Conservation (phyloP, 2,329 filamentous ascomycete genomes). For the Colletotrichum paranaense region DNA sequence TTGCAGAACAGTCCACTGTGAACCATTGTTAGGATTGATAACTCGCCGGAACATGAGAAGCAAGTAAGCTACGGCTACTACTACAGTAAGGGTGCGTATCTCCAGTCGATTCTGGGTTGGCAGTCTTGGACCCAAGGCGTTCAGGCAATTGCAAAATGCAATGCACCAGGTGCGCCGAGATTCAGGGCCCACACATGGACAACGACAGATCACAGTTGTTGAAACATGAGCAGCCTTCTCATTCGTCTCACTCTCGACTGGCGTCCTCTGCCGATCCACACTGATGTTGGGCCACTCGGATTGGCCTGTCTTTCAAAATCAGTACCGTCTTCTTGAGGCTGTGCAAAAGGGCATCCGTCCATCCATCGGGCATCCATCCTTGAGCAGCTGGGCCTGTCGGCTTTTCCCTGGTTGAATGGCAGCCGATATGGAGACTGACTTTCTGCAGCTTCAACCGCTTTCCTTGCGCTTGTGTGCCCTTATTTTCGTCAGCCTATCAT, state of each 20-base stretch:
- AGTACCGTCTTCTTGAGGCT: slow-evolving; percentile 22
- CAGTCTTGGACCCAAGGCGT: not conserved
- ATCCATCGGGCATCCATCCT: slow-evolving; percentile 1
- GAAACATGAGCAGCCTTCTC: not conserved
- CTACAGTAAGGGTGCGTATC: not conserved
- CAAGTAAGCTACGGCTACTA: not conserved
- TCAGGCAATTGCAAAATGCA: not conserved
- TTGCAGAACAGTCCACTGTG: slow-evolving; percentile 5
- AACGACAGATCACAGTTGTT: not conserved
- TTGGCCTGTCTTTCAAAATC: slow-evolving; percentile 16
- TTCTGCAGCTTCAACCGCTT: slow-evolving; percentile 23
- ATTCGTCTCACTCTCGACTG: slow-evolving; percentile 9
- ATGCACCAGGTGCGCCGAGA: slow-evolving; percentile 20
- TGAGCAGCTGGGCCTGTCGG: not conserved
- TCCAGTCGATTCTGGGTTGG: slow-evolving; percentile 4
- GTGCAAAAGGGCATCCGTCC: slow-evolving; percentile 11
- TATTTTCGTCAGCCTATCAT: slow-evolving; percentile 4
- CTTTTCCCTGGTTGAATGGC: not conserved
- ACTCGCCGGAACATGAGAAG: not conserved
- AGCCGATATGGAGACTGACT: not conserved
- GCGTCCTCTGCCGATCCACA: slow-evolving; percentile 21
- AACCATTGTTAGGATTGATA: not conserved
- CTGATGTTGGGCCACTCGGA: not conserved
- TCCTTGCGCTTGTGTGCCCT: not conserved
- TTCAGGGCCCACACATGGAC: slow-evolving; percentile 13